phyloP scores from a whole-genome alignment of 106 monocot genomes.

The Narthecium ossifragum region DNA sequence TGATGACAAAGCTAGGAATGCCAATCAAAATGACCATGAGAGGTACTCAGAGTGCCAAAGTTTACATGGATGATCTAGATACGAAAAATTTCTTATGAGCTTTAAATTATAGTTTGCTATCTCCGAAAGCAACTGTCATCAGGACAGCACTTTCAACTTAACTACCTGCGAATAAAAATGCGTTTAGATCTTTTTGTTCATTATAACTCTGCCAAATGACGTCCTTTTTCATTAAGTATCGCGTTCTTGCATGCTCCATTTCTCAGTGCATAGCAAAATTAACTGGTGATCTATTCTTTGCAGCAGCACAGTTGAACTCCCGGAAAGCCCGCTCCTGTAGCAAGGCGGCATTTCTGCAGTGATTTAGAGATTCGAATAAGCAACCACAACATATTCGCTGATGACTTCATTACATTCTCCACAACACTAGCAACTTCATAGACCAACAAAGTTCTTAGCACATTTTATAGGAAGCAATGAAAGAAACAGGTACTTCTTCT shows the following conservation, averaged over 20 bases:
- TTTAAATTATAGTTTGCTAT: background rate
- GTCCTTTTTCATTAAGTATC: too few species aligned
- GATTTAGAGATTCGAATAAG: constrained; percentile 13
- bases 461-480: background rate
- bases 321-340: constrained; percentile 32
- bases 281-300: too few species aligned
- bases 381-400: background rate
- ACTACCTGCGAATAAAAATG: too few species aligned
- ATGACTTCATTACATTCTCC: too few species aligned
- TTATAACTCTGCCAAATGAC: too few species aligned
- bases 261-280: too few species aligned
- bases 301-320: constrained; percentile 41
- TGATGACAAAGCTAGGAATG: constrained; percentile 20
- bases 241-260: too few species aligned
- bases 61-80: background rate
- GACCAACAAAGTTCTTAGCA: background rate
- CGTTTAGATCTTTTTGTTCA: background rate
- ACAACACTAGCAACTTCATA: too few species aligned
- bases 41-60: constrained; percentile 17
- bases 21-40: constrained; percentile 19
- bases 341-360: constrained; percentile 25
- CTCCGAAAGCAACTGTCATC: too few species aligned
- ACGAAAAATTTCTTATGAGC: background rate
- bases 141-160: background rate
- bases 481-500: background rate